Base-by-base conservation (phyloP, 352 stramenopile genomes). In the Phytophthora constricta region DNA sequence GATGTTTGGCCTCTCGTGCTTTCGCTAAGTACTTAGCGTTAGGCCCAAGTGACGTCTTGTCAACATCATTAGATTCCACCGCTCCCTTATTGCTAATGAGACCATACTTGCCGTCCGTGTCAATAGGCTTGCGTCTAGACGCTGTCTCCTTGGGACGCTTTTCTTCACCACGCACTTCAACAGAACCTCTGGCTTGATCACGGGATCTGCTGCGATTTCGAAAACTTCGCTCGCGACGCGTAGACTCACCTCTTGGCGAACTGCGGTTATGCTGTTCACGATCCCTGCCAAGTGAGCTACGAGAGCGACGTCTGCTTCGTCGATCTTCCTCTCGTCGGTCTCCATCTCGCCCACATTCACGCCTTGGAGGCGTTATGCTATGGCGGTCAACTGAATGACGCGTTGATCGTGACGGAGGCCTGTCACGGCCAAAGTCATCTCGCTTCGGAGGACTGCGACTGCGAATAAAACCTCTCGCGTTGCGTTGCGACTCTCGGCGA, bases 11-110 rank as follows among this genome's bases (percentile, higher is more conserved):
- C 42, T 94, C 84, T 37, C 84, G 81, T 22, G 86, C 87, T 46
- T 90, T 86, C 26, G 78, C 84, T 7, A 96, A 46, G 20, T 90
- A 87, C 62, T 93, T 94, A 1, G 71, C 75, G 48, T 89, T 95
- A 0, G 89, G 89, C n/a, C 88, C 87, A 4, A 96, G 71, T 7
- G 85, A 91, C 11, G 82, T 72, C 56, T 72, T 88, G 70, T 96
- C 87, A 11, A 96, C 68, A 45, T 96, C 73, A 34, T 87, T 89
- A 34, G 74, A 89, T 65, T 90, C 74, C 17, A 84, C 79, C 13
- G 86, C 84, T 66, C 84, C 85, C 2, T 77, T 59, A 45, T 66
- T 76, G 26, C 65, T 82, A 20, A 94, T 77, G 9, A 95, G 68
- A 20, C 87, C 89, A 63, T 95, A 92, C 55, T 87, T 87, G 5